A percentile compares a stretch with the other conserved stretches of the same genome.
Conservation (phyloP, 352 stramenopile genomes). For the Hyaloperonospora brassicae region DNA sequence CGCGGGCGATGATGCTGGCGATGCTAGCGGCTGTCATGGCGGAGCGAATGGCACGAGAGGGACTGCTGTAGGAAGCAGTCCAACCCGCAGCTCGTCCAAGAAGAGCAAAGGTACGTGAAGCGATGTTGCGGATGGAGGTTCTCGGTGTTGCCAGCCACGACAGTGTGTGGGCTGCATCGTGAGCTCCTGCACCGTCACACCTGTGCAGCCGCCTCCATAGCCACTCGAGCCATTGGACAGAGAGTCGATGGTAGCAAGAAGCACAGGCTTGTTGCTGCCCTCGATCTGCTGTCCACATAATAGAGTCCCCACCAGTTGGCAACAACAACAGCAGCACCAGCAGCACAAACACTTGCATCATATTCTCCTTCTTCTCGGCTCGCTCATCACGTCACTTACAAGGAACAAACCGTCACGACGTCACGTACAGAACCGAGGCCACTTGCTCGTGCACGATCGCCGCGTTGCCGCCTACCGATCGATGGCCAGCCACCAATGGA, state of each 20-base stretch:
- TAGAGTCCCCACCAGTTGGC: neutral
- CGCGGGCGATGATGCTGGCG: slow-evolving; percentile 6
- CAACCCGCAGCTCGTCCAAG: slow-evolving; percentile 19
- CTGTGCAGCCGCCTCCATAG: no score
- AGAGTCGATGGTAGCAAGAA: neutral
- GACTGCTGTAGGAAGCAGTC: neutral
- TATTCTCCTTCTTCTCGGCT: no score
- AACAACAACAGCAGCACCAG: neutral
- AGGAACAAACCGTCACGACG: no score
- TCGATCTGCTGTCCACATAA: slow-evolving; percentile 2
- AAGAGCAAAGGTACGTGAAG: slow-evolving; percentile 39
- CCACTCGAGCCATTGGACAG: slow-evolving; percentile 1
- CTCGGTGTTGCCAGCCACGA: slow-evolving; percentile 4
- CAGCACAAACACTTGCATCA: no score
- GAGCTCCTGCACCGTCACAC: neutral
- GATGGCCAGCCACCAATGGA: no score
- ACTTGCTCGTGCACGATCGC: no score
- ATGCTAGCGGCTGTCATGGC: slow-evolving; percentile 7
- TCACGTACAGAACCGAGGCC: neutral
- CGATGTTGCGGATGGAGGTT: slow-evolving; percentile 11
- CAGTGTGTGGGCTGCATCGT: slow-evolving; percentile 4
- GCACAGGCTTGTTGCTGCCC: neutral
- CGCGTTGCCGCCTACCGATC: no score
- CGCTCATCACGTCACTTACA: no score
- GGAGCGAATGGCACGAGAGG: slow-evolving; percentile 1